Conservation (phyloP, 345 rosid genomes). For the Syzygium aqueum region DNA sequence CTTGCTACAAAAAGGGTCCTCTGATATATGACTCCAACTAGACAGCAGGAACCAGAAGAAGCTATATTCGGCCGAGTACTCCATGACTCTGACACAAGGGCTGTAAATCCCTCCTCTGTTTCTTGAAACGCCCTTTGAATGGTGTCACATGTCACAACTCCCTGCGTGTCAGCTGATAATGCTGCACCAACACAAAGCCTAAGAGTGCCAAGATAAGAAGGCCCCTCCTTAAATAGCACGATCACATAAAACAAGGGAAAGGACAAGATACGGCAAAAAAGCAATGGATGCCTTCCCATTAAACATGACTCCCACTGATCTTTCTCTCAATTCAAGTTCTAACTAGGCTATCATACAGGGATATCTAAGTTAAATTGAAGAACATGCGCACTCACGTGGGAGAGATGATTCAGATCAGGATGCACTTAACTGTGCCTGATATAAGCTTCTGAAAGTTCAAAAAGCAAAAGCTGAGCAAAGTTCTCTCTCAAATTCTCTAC, state of each 20-base stretch:
- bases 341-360: background rate
- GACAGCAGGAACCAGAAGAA: slow-evolving; percentile 75
- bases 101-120: slow-evolving; percentile 77
- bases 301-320: background rate
- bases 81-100: slow-evolving; percentile 66
- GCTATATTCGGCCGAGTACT: slow-evolving; percentile 52
- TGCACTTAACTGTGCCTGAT: background rate
- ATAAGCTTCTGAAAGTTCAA: background rate
- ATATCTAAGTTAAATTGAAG: background rate
- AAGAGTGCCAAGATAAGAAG: slow-evolving; percentile 21
- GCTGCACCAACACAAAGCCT: slow-evolving; percentile 86
- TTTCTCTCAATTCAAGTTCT: background rate
- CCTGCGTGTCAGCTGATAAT: slow-evolving; percentile 53
- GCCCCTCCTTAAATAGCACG: background rate
- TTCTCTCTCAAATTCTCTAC: background rate
- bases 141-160: slow-evolving; percentile 64
- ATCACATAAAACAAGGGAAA: background rate
- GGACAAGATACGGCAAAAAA: background rate
- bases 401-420: background rate
- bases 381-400: background rate
- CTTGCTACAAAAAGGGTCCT: slow-evolving; percentile 82
- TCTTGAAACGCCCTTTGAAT: slow-evolving; percentile 60
- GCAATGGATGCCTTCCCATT: background rate
- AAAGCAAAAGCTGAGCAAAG: background rate
- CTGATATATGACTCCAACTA: slow-evolving; percentile 73